Evolutionary conservation across 768 basidiomycete genomes (phyloP).

Genomic region (Piloderma croceum): DNA sequence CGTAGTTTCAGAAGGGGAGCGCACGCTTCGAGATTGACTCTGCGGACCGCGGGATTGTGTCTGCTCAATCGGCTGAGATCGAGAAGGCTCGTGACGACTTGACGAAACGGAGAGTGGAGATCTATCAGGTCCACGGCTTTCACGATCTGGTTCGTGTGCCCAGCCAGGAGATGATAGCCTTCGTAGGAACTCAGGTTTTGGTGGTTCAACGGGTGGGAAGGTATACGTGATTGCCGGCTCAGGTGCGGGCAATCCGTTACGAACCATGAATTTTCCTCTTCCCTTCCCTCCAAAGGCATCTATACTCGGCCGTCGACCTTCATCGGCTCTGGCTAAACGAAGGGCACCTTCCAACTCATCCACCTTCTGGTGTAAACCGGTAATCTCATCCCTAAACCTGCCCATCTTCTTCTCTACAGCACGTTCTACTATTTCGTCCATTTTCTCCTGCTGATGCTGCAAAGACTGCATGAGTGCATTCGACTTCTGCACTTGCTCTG

Average conservation of each 20-base stretch:
- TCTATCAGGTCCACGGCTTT: constrained; percentile 32
- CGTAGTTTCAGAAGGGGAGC: too few relatives aligned
- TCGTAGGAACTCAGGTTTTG: constrained; percentile 28
- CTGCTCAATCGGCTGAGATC: constrained; percentile 24
- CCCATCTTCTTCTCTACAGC: constrained; percentile 58
- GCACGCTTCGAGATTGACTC: too few relatives aligned
- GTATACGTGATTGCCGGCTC: neutral
- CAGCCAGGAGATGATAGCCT: constrained; percentile 38
- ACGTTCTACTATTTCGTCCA: constrained; percentile 53
- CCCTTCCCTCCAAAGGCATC: neutral
- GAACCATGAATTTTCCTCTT: neutral
- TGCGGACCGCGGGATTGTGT: too few relatives aligned
- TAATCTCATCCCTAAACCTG: constrained; percentile 57
- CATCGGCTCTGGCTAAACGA: constrained; percentile 19
- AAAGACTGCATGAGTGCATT: constrained; percentile 47
- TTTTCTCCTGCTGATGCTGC: constrained; percentile 56
- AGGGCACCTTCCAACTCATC: constrained; percentile 61
- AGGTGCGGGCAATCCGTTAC: too few relatives aligned
- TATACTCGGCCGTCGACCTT: neutral
- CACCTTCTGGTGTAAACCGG: constrained; percentile 52
- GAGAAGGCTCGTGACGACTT: constrained; percentile 42
- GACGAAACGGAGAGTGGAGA: constrained; percentile 48
- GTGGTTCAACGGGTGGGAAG: neutral
- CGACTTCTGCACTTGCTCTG: constrained; percentile 65
- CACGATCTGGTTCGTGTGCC: constrained; percentile 29